Conservation (phyloP, 2,329 filamentous ascomycete species). For the Penicillium sclerotigenum region DNA sequence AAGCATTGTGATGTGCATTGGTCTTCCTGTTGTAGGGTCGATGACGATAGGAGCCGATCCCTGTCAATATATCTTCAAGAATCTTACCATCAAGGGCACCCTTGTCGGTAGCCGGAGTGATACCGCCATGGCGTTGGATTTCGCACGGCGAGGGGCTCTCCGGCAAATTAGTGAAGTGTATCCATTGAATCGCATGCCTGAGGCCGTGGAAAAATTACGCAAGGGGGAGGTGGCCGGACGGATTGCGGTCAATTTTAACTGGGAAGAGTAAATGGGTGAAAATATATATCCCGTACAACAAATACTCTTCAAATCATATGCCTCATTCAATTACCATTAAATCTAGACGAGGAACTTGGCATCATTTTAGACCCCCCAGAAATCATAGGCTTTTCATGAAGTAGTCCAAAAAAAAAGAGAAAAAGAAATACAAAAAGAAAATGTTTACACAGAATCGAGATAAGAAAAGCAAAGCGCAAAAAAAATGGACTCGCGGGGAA, state of each 20-base stretch:
- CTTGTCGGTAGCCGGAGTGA: constrained; percentile 33
- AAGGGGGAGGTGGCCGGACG: constrained; percentile 52
- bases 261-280: constrained; percentile 8
- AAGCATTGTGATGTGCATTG: constrained; percentile 54
- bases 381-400: no score
- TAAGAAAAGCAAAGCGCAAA: background rate
- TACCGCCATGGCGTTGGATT: constrained; percentile 38
- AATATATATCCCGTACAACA: background rate
- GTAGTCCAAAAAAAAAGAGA: background rate
- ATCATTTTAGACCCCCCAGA: background rate
- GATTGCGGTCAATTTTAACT: constrained; percentile 54
- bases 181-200: constrained; percentile 47
- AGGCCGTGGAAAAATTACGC: constrained; percentile 51
- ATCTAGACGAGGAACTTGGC: background rate
- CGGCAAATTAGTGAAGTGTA: constrained; percentile 51
- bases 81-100: constrained; percentile 29
- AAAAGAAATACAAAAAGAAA: background rate
- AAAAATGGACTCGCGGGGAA: constrained; percentile 47
- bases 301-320: background rate
- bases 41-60: constrained; percentile 26
- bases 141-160: constrained; percentile 50
- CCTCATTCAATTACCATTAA: background rate
- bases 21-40: constrained; percentile 29
- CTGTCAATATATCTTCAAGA: constrained; percentile 25
- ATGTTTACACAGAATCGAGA: constrained; percentile 2